Conservation (phyloP, 805 yeast species). For the Candida michaelii region DNA sequence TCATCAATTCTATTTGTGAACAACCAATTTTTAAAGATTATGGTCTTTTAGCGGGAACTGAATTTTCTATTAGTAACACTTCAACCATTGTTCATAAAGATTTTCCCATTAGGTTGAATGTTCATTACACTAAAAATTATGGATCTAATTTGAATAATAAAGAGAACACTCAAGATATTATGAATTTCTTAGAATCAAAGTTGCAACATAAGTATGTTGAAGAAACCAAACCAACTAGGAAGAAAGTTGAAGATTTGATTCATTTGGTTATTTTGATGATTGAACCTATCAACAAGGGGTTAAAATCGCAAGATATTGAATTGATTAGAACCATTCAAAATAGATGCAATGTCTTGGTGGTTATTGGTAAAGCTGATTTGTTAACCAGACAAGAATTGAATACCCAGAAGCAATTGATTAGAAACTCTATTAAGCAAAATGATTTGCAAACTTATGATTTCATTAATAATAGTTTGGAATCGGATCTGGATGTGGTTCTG, state of each 20-base stretch:
- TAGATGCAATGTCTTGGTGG: constrained; percentile 14
- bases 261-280: constrained; percentile 14
- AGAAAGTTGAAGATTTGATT: constrained; percentile 11
- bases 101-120: constrained; percentile 20
- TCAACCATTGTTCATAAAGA: constrained; percentile 16
- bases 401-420: constrained; percentile 10
- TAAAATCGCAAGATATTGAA: constrained; percentile 13
- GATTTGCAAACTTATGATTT: constrained; percentile 11
- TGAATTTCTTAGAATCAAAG: constrained; percentile 10
- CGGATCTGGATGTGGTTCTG: constrained; percentile 6
- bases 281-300: constrained; percentile 11
- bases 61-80: constrained; percentile 1
- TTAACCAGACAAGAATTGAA: constrained; percentile 8
- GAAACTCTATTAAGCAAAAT: background rate
- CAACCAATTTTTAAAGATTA: constrained; percentile 11
- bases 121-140: constrained; percentile 24
- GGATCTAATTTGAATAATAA: constrained; percentile 24
- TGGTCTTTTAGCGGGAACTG: background rate
- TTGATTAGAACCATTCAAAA: constrained; percentile 11
- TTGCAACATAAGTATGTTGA: constrained; percentile 12
- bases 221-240: constrained; percentile 13
- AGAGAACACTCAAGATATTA: constrained; percentile 14
- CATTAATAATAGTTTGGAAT: background rate
- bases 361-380: constrained; percentile 14
- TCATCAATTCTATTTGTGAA: constrained; percentile 75